Evolutionary conservation across 2,329 filamentous ascomycete genomes (phyloP).

Genomic region (Dactylellina cionopaga): DNA sequence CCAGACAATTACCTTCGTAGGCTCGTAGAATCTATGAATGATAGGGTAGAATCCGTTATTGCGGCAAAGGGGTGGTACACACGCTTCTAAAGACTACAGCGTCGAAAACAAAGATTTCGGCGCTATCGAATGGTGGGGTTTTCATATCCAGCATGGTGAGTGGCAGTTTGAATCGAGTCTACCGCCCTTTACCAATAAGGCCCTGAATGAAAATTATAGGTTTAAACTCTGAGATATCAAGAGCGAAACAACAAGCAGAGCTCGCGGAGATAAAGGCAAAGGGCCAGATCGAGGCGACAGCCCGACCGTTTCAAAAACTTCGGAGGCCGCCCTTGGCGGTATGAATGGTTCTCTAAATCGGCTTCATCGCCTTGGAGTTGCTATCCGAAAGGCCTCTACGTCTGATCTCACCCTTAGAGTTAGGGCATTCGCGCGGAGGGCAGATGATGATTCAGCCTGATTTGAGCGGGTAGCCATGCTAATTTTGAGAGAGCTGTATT

Average conservation of each 20-base stretch:
- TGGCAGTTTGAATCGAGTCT: neutral
- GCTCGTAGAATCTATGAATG: too few species aligned
- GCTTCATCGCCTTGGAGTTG: slow-evolving; percentile 15
- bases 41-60: too few species aligned
- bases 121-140: too few species aligned
- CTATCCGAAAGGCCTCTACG: slow-evolving; percentile 15
- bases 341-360: slow-evolving; percentile 3
- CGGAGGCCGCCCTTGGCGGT: neutral
- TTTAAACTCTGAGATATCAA: neutral
- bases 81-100: too few species aligned
- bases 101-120: too few species aligned
- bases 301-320: neutral
- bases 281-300: neutral
- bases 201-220: neutral
- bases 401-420: slow-evolving; percentile 3
- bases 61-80: too few species aligned
- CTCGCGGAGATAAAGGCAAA: neutral
- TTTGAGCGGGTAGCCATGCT: slow-evolving; percentile 9
- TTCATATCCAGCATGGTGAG: slow-evolving; percentile 19
- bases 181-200: too few species aligned
- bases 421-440: slow-evolving; percentile 1
- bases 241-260: neutral
- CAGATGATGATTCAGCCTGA: neutral
- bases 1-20: too few species aligned
- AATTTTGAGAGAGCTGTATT: slow-evolving; percentile 9